Evolutionary conservation across 139 green algal species (phyloP).

Genomic region (Volvox reticuliferus): DNA sequence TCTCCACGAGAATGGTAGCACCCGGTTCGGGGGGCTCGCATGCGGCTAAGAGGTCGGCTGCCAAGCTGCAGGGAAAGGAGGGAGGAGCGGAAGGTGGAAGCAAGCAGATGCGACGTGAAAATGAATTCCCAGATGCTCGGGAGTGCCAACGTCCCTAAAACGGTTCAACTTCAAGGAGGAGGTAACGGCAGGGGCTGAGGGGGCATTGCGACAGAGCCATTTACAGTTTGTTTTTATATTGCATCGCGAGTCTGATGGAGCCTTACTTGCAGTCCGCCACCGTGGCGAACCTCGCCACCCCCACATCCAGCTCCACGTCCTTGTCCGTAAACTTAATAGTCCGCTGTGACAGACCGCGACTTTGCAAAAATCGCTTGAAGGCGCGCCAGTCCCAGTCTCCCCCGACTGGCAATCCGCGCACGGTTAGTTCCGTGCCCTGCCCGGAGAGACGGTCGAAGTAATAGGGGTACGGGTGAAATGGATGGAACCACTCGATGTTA

Average conservation of each 20-base stretch:
- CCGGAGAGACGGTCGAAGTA: no score
- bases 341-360: neutral
- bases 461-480: neutral
- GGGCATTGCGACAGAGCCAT: no score
- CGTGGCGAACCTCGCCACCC: neutral
- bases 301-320: neutral
- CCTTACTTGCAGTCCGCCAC: slow-evolving; percentile 27
- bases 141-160: no score
- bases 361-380: slow-evolving; percentile 24
- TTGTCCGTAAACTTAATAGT: slow-evolving; percentile 18
- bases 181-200: no score
- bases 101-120: no score
- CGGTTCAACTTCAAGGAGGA: no score
- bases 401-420: slow-evolving; percentile 3
- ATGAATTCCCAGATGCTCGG: no score
- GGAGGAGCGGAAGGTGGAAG: no score
- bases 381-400: slow-evolving; percentile 37
- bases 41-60: neutral
- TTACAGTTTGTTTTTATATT: no score
- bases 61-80: neutral
- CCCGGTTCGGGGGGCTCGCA: neutral
- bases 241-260: no score
- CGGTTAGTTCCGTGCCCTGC: slow-evolving; percentile 26
- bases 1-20: neutral
- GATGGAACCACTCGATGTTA: no score